phyloP scores from a whole-genome alignment of 1,284 basidiomycete genomes.

The Sutorius eximius region DNA sequence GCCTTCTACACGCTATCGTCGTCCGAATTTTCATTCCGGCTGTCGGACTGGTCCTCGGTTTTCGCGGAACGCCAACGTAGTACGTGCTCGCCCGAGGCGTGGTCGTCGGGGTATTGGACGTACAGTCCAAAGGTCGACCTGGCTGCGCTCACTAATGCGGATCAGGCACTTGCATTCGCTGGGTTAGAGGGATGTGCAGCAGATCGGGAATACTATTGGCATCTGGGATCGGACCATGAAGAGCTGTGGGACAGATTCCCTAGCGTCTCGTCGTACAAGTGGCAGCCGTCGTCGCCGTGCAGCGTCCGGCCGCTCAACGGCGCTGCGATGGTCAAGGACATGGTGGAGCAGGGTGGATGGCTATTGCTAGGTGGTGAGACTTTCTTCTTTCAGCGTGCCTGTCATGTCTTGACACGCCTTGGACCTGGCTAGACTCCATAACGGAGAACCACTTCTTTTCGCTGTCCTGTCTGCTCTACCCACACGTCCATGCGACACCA shows the following conservation, averaged over 20 bases:
- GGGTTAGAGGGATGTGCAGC: slow-evolving; percentile 62
- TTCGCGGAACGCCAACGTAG: slow-evolving; percentile 26
- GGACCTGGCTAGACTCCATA: slow-evolving; percentile 50
- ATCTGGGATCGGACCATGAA: slow-evolving; percentile 51
- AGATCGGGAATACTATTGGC: slow-evolving; percentile 60
- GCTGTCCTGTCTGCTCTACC: slow-evolving; percentile 61
- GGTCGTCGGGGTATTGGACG: slow-evolving; percentile 45
- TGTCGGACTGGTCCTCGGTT: slow-evolving; percentile 24
- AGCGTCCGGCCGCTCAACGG: slow-evolving; percentile 41
- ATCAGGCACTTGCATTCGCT: slow-evolving; percentile 50
- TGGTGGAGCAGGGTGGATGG: slow-evolving; percentile 71
- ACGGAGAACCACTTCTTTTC: slow-evolving; percentile 73
- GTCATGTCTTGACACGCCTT: slow-evolving; percentile 5
- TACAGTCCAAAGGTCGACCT: slow-evolving; percentile 38
- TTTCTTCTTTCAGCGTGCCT: not conserved
- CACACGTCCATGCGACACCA: slow-evolving; percentile 63
- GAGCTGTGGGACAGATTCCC: slow-evolving; percentile 54
- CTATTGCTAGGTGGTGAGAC: slow-evolving; percentile 58
- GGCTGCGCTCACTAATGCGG: slow-evolving; percentile 35
- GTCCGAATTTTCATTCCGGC: slow-evolving; percentile 10
- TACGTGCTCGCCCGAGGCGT: slow-evolving; percentile 45
- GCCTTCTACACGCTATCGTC: slow-evolving; percentile 29
- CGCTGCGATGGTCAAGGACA: slow-evolving; percentile 47
- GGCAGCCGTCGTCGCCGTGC: slow-evolving; percentile 49
- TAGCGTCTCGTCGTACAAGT: slow-evolving; percentile 48